Evolutionary conservation across 352 stramenopile species (phyloP), one percentile per base, ranked within the genome.

Genomic region (Phytopythium helicoides): DNA sequence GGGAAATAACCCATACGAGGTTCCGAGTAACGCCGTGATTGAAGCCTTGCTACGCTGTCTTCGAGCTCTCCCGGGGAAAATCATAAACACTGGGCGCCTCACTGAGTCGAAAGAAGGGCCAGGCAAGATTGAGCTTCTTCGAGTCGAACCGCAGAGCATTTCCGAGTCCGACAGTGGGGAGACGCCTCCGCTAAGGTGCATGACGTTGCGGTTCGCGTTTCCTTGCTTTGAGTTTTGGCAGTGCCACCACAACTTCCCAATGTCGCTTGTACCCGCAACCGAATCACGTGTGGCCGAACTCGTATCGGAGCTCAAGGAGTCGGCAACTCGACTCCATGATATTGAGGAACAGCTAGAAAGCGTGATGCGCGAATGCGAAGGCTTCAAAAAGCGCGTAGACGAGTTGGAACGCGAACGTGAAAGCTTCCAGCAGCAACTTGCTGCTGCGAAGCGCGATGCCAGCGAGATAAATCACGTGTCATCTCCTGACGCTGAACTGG

Each of bases 191-290:
- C n/a, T 22, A 35, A 7, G 38, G 52, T 15, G 31, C 22, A 9
- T 74, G 44, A 66, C 48, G 28, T 45, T 78, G 31, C 41, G 60
- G n/a, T 62, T 78, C 18, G 38, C 56, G 28, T 78, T 74, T 18
- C 68, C 68, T 23, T 67, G 56, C 21, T 67, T 71, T 41, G 68
- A 78, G 25, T 58, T 78, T 19, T 78, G 65, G 53, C 35, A 62
- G 16, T 53, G 64, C 14, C 39, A 60, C n/a, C 68, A 72, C 22
- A 52, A 61, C 26, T 74, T 78, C 35, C 56, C 60, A 7, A 60
- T 78, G 57, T 60, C 57, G 42, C 34, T 65, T 12, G 48, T 74
- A 11, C 33, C 62, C 1, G 23, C n/a, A 2, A 36, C 46, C 10
- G 18, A 51, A 4, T 45, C 60, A 19, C 55, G 21, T 9, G 19